These are phyloP conservation scores for Thalassiosira mediterranea DNA, from an alignment of 352 stramenopile species.

Conservation along the genomic window DNA sequence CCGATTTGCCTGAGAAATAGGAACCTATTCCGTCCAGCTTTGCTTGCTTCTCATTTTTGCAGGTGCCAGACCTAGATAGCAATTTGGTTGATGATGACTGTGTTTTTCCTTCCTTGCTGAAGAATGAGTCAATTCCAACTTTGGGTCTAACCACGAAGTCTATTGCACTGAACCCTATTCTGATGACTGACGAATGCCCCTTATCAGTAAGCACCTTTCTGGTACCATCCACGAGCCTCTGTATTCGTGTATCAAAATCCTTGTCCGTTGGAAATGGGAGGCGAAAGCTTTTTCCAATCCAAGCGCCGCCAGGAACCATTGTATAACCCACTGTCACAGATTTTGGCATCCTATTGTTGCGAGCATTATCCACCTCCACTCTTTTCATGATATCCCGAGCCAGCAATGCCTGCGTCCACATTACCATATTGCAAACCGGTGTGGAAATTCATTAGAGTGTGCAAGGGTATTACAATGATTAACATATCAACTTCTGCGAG, in stretches of 20 bases:
- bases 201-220: slow-evolving; percentile 43
- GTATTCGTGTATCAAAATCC: slow-evolving; percentile 49
- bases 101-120: slow-evolving; percentile 17
- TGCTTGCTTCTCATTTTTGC: slow-evolving; percentile 4
- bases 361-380: slow-evolving; percentile 61
- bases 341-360: slow-evolving; percentile 75
- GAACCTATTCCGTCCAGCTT: slow-evolving; percentile 9
- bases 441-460: too few relatives aligned
- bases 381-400: slow-evolving; percentile 70
- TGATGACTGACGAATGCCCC: slow-evolving; percentile 31
- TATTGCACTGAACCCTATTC: slow-evolving; percentile 54
- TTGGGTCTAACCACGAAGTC: slow-evolving; percentile 51
- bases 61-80: not conserved
- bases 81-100: slow-evolving; percentile 15
- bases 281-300: slow-evolving; percentile 51
- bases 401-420: slow-evolving; percentile 58
- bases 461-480: too few relatives aligned
- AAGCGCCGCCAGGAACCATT: slow-evolving; percentile 41
- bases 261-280: slow-evolving; percentile 53
- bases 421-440: too few relatives aligned
- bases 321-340: slow-evolving; percentile 74
- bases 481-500: too few relatives aligned
- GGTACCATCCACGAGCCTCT: slow-evolving; percentile 45
- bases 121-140: slow-evolving; percentile 60
- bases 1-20: slow-evolving; percentile 21